Base-by-base conservation (phyloP, 352 stramenopile genomes). In the Phytophthora agathidicida region DNA sequence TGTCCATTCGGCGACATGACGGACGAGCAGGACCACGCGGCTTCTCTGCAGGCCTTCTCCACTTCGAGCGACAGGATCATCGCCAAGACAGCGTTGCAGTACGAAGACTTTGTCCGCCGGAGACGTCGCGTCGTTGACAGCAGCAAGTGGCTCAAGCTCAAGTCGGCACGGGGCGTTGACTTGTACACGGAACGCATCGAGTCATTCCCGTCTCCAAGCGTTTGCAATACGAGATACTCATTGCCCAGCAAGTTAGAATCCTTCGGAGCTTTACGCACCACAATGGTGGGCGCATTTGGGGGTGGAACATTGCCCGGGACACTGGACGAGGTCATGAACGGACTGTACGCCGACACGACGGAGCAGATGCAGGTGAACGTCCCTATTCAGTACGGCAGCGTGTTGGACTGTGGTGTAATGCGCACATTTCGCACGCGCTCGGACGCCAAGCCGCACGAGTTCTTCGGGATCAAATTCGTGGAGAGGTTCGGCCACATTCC, bases 401-500 rank as follows among this genome's bases (percentile, higher is more conserved):
- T 86, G 14, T 36, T 73, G 10, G 71, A 82, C 48, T 78, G 75
- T 44, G 71, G 77, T 3, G 73, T 89, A 8, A 59, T 86, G 50
- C 69, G 76, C 36, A 68, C 71, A 0, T 85, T 86, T 31, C 63
- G 77, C n/a, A 57, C 36, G 7, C 32, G 44, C 7, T 71, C 66
- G 10, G 45, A 65, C 2, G 44, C 11, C 10, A 51, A 80, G 5
- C 77, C 80, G 41, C 74, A 75, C 38, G 63, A 73, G 17, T 86
- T 80, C 63, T 76, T 89, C 19, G 80, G 80, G 9, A 63, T 88
- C 51, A 89, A 89, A 44, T 89, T 78, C 56, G 61, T 89, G 9
- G 77, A 80, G 59, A 77, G 69, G 22, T 44, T 64, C 24, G 54
- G 64, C 3, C 41, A 73, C 32, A 44, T 68, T 8, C 38, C 67